phyloP scores from a whole-genome alignment of 768 basidiomycete species.

The Russula ochroleuca region DNA sequence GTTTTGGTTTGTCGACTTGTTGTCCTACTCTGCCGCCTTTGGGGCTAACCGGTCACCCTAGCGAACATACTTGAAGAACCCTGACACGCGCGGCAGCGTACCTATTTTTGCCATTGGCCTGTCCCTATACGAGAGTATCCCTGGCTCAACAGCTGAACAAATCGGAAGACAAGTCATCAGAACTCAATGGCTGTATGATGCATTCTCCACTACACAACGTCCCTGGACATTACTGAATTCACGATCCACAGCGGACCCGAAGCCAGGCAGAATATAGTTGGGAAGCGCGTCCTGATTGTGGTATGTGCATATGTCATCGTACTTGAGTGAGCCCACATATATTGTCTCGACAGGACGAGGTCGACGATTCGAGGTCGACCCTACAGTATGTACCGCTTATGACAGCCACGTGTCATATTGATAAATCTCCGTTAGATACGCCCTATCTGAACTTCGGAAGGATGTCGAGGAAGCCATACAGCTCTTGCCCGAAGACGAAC shows the following conservation, averaged over 20 bases:
- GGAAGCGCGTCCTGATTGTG: slow-evolving; percentile 77
- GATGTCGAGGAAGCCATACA: slow-evolving; percentile 76
- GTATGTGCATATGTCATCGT: slow-evolving; percentile 41
- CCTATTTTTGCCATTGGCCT: slow-evolving; percentile 96
- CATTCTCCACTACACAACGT: neutral
- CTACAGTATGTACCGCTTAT: slow-evolving; percentile 55
- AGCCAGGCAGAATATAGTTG: slow-evolving; percentile 65
- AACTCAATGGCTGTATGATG: slow-evolving; percentile 83
- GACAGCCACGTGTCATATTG: neutral
- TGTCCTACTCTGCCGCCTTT: neutral
- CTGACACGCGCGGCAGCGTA: slow-evolving; percentile 66
- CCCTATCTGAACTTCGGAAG: slow-evolving; percentile 80
- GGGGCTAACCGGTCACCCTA: slow-evolving; percentile 31
- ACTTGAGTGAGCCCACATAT: slow-evolving; percentile 17
- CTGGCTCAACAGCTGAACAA: slow-evolving; percentile 65
- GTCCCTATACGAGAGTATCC: slow-evolving; percentile 88
- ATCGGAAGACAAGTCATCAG: slow-evolving; percentile 83
- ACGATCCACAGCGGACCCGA: slow-evolving; percentile 51
- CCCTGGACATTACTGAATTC: slow-evolving; percentile 10
- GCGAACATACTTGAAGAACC: slow-evolving; percentile 81
- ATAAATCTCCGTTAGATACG: slow-evolving; percentile 55
- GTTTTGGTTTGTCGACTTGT: slow-evolving; percentile 50
- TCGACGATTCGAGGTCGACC: slow-evolving; percentile 86
- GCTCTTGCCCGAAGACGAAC: slow-evolving; percentile 63
- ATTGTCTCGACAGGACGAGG: slow-evolving; percentile 59